Conservation (phyloP, 768 basidiomycete genomes). For the Kwoniella botswanensis region DNA sequence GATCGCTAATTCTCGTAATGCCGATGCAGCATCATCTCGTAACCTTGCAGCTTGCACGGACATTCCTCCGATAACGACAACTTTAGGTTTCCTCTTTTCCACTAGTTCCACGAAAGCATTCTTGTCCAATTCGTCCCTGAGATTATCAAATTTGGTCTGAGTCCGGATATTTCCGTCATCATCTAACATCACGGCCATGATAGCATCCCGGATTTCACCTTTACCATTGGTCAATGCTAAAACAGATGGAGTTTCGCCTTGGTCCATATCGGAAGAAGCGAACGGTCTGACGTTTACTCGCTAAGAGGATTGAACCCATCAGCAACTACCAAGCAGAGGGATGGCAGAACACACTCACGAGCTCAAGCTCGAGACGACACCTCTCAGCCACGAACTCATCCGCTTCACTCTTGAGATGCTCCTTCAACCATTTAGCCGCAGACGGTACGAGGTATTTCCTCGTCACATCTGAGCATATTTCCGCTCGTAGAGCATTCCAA, state of each 20-base stretch:
- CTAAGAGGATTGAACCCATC: slow-evolving; percentile 60
- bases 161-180: slow-evolving; percentile 89
- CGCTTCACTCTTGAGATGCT: slow-evolving; percentile 85
- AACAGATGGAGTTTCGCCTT: slow-evolving; percentile 76
- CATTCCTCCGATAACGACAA: slow-evolving; percentile 88
- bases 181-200: slow-evolving; percentile 82
- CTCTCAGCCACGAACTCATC: slow-evolving; percentile 78
- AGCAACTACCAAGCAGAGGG: neutral
- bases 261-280: slow-evolving; percentile 66
- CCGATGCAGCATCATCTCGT: slow-evolving; percentile 47
- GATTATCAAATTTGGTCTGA: slow-evolving; percentile 83
- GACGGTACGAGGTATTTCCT: slow-evolving; percentile 81
- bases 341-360: slow-evolving; percentile 62
- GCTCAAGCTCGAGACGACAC: slow-evolving; percentile 71
- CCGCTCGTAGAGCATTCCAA: slow-evolving; percentile 86
- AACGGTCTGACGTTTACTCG: slow-evolving; percentile 83
- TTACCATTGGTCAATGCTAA: slow-evolving; percentile 93
- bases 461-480: slow-evolving; percentile 77
- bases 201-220: slow-evolving; percentile 90
- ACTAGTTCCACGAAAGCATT: slow-evolving; percentile 83
- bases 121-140: slow-evolving; percentile 70
- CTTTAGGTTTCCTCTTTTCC: slow-evolving; percentile 79
- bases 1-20: slow-evolving; percentile 48
- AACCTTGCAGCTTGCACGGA: slow-evolving; percentile 69
- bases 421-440: slow-evolving; percentile 84